phyloP scores from a whole-genome alignment of 75 land plant species.

The Picea glauca region DNA sequence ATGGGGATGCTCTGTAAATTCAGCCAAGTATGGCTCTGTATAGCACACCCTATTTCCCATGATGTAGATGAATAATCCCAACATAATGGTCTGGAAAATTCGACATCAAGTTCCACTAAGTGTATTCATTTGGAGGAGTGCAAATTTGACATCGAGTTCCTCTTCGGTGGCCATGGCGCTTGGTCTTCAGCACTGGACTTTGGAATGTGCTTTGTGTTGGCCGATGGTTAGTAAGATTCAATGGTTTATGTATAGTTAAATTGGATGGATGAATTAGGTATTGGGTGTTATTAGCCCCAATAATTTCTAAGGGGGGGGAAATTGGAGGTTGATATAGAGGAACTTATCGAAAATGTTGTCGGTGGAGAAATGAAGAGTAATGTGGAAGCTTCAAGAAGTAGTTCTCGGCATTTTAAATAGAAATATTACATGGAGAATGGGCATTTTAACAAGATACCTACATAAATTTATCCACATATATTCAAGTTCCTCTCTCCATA shows the following conservation, averaged over 20 bases:
- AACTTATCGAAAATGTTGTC: constrained; percentile 8
- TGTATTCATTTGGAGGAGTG: neutral
- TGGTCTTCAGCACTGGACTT: no score
- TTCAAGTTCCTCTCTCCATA: constrained; percentile 88
- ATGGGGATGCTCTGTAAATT: no score
- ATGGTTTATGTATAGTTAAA: no score
- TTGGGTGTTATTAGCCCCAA: no score
- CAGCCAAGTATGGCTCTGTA: no score
- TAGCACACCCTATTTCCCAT: neutral
- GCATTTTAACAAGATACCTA: constrained; percentile 59
- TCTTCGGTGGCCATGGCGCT: no score
- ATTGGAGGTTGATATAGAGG: neutral
- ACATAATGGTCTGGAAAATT: neutral
- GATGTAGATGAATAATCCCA: neutral
- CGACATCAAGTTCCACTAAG: neutral
- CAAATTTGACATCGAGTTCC: neutral
- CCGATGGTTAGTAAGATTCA: no score
- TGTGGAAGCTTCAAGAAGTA: neutral
- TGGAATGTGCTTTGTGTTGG: no score
- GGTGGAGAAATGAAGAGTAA: neutral
- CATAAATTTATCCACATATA: constrained; percentile 67
- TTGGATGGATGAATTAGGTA: no score
- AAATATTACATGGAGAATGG: constrained; percentile 41
- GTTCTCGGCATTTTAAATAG: neutral
- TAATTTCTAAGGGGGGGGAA: no score